phyloP scores from a whole-genome alignment of 169 alveolate genomes.

The Cyclospora cayetanensis region DNA sequence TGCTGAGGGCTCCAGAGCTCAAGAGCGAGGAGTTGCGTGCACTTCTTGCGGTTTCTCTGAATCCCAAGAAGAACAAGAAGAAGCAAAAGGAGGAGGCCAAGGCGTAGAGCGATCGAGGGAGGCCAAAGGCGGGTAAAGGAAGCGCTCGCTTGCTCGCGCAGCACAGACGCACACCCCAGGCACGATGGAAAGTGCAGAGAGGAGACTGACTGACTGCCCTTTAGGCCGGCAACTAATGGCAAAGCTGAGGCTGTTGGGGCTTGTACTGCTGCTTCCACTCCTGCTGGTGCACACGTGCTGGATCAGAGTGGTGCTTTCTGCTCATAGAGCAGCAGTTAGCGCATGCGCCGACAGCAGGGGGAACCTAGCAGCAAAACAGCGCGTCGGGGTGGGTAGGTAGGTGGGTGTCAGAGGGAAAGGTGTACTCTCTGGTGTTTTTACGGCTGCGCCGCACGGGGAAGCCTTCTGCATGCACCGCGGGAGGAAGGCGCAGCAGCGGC shows the following conservation, averaged over 20 bases:
- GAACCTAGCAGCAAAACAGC: too few relatives aligned
- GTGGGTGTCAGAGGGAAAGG: too few relatives aligned
- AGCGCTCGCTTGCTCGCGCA: neutral
- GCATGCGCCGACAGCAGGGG: too few relatives aligned
- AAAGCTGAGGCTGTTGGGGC: neutral
- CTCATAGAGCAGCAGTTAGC: too few relatives aligned
- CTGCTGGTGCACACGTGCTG: too few relatives aligned
- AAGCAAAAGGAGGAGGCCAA: neutral
- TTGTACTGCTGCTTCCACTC: neutral
- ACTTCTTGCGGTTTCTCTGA: conserved; percentile 36
- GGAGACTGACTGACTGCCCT: neutral
- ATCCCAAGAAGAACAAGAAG: conserved; percentile 57
- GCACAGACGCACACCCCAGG: too few relatives aligned
- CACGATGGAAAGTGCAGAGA: neutral
- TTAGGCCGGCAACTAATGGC: neutral
- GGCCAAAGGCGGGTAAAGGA: neutral
- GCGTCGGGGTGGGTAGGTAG: too few relatives aligned
- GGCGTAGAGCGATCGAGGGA: neutral
- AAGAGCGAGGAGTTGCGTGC: conserved; percentile 46
- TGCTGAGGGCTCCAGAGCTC: conserved; percentile 25
- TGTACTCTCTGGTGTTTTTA: too few relatives aligned
- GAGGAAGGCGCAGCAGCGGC: too few relatives aligned
- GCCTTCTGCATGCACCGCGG: too few relatives aligned
- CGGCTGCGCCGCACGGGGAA: too few relatives aligned
- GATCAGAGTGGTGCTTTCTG: too few relatives aligned